Evolutionary conservation across 495 filamentous ascomycete species (phyloP).

Genomic region (Penicillium paradoxum): DNA sequence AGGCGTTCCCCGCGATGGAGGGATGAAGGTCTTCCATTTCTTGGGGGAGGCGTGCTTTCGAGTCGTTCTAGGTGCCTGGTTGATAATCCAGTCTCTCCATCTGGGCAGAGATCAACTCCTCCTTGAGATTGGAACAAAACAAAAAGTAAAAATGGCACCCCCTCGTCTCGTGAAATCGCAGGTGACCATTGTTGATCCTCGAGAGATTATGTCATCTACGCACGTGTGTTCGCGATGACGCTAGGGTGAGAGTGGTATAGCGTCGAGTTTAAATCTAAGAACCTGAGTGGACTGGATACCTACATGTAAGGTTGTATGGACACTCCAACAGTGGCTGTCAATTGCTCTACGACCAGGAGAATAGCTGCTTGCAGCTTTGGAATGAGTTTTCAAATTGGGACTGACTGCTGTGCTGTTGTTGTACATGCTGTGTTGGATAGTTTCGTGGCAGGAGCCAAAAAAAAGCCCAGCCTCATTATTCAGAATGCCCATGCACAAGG

Average conservation of each 20-base stretch:
- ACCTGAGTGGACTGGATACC: neutral
- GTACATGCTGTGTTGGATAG: neutral
- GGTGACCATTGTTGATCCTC: conserved; percentile 8
- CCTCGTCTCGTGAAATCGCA: neutral
- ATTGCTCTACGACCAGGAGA: neutral
- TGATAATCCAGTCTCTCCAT: neutral
- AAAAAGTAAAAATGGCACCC: neutral
- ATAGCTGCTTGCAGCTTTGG: neutral
- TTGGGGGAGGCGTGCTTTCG: neutral
- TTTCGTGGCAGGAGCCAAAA: neutral
- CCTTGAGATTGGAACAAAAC: neutral
- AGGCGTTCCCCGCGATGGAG: conserved; percentile 25
- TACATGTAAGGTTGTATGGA: neutral
- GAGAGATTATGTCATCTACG: neutral
- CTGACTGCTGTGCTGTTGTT: neutral
- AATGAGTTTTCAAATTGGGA: neutral
- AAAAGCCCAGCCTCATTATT: neutral
- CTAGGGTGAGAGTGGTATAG: conserved; percentile 1
- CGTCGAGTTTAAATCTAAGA: neutral
- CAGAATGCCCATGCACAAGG: neutral
- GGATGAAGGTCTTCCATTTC: conserved; percentile 26
- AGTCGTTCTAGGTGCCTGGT: neutral
- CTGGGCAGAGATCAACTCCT: neutral
- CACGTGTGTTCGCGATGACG: conserved; percentile 2
- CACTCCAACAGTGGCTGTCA: neutral